These are phyloP conservation scores for Eucommia ulmoides DNA, from an alignment of 257 asterid genomes.

Conservation along the genomic window DNA sequence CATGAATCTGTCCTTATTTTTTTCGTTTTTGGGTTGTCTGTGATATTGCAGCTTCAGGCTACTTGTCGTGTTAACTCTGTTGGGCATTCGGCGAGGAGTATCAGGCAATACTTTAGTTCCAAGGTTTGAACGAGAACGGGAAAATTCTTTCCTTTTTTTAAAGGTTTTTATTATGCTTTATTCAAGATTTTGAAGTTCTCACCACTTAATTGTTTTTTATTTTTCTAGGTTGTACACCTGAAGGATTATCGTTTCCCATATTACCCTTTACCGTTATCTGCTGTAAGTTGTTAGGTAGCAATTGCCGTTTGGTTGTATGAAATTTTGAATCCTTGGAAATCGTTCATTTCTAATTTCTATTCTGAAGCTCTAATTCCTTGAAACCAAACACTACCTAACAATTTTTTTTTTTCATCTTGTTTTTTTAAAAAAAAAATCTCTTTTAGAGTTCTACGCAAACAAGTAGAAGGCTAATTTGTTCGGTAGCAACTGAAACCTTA, in stretches of 20 bases:
- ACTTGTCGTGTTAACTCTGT: slow-evolving; percentile 16
- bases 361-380: not conserved
- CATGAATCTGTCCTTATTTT: not conserved
- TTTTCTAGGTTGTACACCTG: slow-evolving; percentile 29
- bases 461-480: slow-evolving; percentile 52
- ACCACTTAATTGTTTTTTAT: slow-evolving; percentile 8
- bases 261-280: slow-evolving; percentile 36
- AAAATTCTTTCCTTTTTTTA: not conserved
- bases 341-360: not conserved
- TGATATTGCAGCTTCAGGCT: slow-evolving; percentile 28
- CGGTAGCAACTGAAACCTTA: slow-evolving; percentile 63
- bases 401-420: not conserved
- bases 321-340: too few species aligned
- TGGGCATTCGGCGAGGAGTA: slow-evolving; percentile 29
- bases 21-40: not conserved
- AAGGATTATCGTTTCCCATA: slow-evolving; percentile 28
- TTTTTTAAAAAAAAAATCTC: not conserved
- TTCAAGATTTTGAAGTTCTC: slow-evolving; percentile 1
- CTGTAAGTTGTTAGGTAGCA: too few species aligned
- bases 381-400: not conserved
- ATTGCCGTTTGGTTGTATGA: too few species aligned
- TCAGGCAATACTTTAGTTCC: slow-evolving; percentile 22
- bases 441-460: slow-evolving; percentile 28
- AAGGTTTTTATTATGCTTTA: slow-evolving; percentile 2
- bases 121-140: slow-evolving; percentile 34